Conservation (phyloP, 805 yeast genomes). For the Metschnikowia noctiluminum region DNA sequence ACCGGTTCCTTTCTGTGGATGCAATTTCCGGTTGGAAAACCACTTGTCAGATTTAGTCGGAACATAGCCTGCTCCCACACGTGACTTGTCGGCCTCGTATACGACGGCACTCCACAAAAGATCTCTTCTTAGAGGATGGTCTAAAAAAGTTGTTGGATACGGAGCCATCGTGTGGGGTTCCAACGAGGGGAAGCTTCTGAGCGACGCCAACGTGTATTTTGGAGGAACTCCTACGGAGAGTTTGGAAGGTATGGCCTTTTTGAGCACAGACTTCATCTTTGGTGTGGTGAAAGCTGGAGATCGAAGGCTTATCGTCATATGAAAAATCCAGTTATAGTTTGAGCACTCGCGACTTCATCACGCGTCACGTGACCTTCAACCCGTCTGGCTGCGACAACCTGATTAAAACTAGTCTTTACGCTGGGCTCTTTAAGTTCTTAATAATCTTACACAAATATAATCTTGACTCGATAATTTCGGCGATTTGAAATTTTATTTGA, state of each 20-base stretch:
- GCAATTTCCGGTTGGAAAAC: constrained; percentile 75
- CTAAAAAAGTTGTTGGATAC: constrained; percentile 66
- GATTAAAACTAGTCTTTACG: too few species aligned
- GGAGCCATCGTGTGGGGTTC: constrained; percentile 82
- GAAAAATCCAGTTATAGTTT: too few species aligned
- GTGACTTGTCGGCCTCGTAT: constrained; percentile 81
- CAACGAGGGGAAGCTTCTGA: constrained; percentile 83
- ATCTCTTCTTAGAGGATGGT: constrained; percentile 82
- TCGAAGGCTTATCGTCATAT: too few species aligned
- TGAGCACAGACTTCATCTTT: constrained; percentile 3
- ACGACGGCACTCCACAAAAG: constrained; percentile 91
- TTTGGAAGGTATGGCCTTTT: constrained; percentile 8
- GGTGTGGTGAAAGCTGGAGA: too few species aligned
- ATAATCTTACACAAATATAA: too few species aligned
- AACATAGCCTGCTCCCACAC: constrained; percentile 88
- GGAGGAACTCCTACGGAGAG: constrained; percentile 46
- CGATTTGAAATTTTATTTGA: too few species aligned
- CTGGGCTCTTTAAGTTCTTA: too few species aligned
- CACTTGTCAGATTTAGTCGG: constrained; percentile 85
- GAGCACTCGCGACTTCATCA: too few species aligned
- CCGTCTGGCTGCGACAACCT: too few species aligned
- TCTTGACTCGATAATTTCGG: too few species aligned
- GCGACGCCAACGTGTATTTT: constrained; percentile 67
- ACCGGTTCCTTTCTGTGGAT: constrained; percentile 93
- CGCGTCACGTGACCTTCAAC: too few species aligned